A percentile compares a stretch with the other conserved stretches of the same genome.
Conservation (phyloP, 805 yeast genomes). For the Lipomyces mesembrius region DNA sequence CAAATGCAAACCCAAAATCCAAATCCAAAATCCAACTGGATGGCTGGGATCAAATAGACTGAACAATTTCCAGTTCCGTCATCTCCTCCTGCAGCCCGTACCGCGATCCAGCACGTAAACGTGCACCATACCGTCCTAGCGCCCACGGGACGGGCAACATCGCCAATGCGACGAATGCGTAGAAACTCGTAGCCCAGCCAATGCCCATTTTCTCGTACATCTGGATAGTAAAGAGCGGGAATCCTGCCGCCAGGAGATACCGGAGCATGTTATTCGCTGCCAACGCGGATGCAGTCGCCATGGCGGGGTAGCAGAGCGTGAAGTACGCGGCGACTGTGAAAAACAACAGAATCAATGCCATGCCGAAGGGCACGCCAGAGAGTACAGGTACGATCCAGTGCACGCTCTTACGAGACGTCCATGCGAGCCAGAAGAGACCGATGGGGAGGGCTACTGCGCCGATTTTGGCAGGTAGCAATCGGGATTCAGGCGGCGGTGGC, state of each 20-base stretch:
- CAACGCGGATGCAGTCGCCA: conserved; percentile 79
- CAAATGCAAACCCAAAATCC: too few species aligned
- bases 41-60: background rate
- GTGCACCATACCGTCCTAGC: conserved; percentile 63
- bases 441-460: conserved; percentile 72
- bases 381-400: conserved; percentile 76
- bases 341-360: conserved; percentile 72
- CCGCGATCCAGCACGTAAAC: conserved; percentile 50
- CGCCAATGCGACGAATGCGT: conserved; percentile 62
- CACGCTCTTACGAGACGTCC: conserved; percentile 65
- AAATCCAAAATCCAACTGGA: background rate
- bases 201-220: conserved; percentile 74
- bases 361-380: conserved; percentile 78
- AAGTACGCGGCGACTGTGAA: conserved; percentile 72
- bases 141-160: conserved; percentile 70
- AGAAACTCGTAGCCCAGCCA: conserved; percentile 77
- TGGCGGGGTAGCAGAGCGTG: conserved; percentile 72
- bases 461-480: conserved; percentile 50
- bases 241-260: conserved; percentile 73
- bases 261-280: conserved; percentile 86
- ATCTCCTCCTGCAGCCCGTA: background rate
- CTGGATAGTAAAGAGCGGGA: conserved; percentile 85
- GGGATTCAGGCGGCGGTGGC: conserved; percentile 50
- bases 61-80: background rate
- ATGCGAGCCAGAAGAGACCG: conserved; percentile 78